A percentile compares a stretch with the other conserved stretches of the same genome.
Evolutionary conservation across 257 asterid genomes (phyloP).

Genomic region (Rauvolfia tetraphylla): DNA sequence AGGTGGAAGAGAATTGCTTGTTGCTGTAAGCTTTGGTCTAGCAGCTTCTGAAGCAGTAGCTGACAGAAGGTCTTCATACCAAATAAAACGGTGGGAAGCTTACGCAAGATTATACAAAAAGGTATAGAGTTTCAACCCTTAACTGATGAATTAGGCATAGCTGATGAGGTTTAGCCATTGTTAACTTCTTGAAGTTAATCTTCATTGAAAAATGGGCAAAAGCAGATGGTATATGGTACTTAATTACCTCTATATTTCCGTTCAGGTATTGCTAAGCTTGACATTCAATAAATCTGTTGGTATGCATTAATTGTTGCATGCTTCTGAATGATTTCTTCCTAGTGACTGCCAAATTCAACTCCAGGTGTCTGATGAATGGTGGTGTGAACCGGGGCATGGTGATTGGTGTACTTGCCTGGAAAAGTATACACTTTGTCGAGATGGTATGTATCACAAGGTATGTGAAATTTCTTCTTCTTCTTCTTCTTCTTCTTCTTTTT

Average conservation of each 20-base stretch:
- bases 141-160: not conserved
- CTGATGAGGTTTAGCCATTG: too few species aligned
- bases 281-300: not conserved
- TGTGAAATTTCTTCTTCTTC: not conserved
- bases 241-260: not conserved
- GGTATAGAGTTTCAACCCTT: slow-evolving; percentile 31
- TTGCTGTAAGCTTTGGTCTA: slow-evolving; percentile 87
- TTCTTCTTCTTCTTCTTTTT: not conserved
- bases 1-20: slow-evolving; percentile 86
- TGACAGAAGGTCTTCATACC: slow-evolving; percentile 78
- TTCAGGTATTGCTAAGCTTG: not conserved
- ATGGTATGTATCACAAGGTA: slow-evolving; percentile 95
- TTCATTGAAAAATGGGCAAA: not conserved
- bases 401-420: slow-evolving; percentile 98
- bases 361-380: slow-evolving; percentile 89
- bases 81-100: slow-evolving; percentile 84
- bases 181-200: not conserved
- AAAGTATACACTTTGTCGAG: slow-evolving; percentile 80
- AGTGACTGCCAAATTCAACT: slow-evolving; percentile 16
- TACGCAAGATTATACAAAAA: slow-evolving; percentile 82
- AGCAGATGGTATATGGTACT: not conserved
- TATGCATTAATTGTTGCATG: not conserved
- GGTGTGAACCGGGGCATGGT: slow-evolving; percentile 98
- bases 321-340: slow-evolving; percentile 12
- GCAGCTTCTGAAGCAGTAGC: slow-evolving; percentile 84